phyloP scores from a whole-genome alignment of 2,329 filamentous ascomycete genomes.

The Ophidiomyces ophidiicola region DNA sequence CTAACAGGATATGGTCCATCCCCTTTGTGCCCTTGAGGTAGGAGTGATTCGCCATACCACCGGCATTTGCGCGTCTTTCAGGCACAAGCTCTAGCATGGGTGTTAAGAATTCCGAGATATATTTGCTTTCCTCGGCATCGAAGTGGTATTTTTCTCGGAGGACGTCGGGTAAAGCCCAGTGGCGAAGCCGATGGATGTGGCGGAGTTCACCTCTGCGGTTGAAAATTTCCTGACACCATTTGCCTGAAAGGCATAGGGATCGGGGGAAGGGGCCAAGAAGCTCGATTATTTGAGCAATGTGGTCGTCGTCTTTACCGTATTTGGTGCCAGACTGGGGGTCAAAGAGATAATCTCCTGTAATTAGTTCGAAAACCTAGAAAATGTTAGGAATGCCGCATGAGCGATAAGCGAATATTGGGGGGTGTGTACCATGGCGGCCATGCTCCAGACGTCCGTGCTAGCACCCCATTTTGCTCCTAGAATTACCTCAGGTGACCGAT shows the following conservation, averaged over 20 bases:
- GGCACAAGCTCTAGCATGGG: slow-evolving; percentile 88
- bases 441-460: slow-evolving; percentile 99
- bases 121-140: slow-evolving; percentile 64
- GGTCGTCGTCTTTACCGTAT: slow-evolving; percentile 98
- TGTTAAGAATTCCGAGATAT: slow-evolving; percentile 67
- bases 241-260: slow-evolving; percentile 77
- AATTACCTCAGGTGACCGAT: slow-evolving; percentile 93
- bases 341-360: slow-evolving; percentile 96
- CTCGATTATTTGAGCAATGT: slow-evolving; percentile 98
- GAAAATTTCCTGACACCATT: slow-evolving; percentile 98
- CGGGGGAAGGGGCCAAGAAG: slow-evolving; percentile 88
- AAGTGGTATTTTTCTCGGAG: slow-evolving; percentile 96
- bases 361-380: slow-evolving; percentile 79
- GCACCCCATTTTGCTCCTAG: slow-evolving; percentile 95
- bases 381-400: slow-evolving; percentile 8
- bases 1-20: slow-evolving; percentile 69
- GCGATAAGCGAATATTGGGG: not conserved
- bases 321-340: slow-evolving; percentile 97
- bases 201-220: slow-evolving; percentile 93
- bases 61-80: slow-evolving; percentile 82
- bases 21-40: slow-evolving; percentile 79
- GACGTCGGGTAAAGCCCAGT: slow-evolving; percentile 91
- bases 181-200: slow-evolving; percentile 89
- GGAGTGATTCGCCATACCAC: slow-evolving; percentile 76
- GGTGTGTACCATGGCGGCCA: slow-evolving; percentile 80